Evolutionary conservation across 306 rosid species (phyloP).

Genomic region (Leucaena leucocephala): DNA sequence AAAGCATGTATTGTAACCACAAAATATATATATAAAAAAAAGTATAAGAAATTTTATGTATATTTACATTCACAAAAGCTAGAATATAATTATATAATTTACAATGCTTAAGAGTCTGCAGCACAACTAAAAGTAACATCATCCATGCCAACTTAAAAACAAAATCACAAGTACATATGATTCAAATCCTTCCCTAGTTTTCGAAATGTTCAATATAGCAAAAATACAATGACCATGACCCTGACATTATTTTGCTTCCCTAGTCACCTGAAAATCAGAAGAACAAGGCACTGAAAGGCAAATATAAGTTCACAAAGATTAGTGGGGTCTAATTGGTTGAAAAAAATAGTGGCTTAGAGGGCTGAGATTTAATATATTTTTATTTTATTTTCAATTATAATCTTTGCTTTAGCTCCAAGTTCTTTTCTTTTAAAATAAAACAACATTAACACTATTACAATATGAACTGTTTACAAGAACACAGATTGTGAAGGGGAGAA

Average conservation of each 20-base stretch:
- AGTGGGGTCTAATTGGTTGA: not conserved
- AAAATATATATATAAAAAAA: not conserved
- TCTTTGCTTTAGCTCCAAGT: not conserved
- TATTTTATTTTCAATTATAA: not conserved
- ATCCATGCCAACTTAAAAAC: conserved; percentile 32
- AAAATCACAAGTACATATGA: conserved; percentile 26
- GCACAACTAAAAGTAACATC: conserved; percentile 28
- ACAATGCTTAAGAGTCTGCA: conserved; percentile 19
- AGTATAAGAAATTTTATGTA: not conserved
- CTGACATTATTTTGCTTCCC: conserved; percentile 32
- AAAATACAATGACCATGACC: conserved; percentile 39
- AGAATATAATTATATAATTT: conserved; percentile 7
- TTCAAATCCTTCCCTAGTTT: conserved; percentile 3
- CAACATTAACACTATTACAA: not conserved
- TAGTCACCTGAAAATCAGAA: conserved; percentile 41
- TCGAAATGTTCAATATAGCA: conserved; percentile 33
- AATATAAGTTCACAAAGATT: not conserved
- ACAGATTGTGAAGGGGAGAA: conserved; percentile 17
- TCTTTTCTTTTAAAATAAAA: not conserved
- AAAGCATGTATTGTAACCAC: no score
- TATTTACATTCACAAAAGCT: conserved; percentile 8
- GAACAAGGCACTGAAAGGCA: not conserved
- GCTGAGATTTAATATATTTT: not conserved
- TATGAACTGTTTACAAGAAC: conserved; percentile 4
- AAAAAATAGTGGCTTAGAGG: not conserved